Evolutionary conservation across 495 filamentous ascomycete species (phyloP).

Genomic region (Articulospora tetracladia): DNA sequence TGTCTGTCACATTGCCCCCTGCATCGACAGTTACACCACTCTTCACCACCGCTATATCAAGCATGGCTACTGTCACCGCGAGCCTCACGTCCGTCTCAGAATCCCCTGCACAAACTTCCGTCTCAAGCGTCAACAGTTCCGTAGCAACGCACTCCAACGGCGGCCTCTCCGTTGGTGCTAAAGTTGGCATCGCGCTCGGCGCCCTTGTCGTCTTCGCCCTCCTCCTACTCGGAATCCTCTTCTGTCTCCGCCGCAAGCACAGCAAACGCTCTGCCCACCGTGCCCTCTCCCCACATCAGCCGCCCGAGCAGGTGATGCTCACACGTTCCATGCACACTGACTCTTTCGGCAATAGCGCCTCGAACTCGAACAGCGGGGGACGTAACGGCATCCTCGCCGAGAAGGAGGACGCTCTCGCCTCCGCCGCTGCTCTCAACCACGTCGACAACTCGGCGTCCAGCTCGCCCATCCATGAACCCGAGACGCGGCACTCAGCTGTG

Average conservation of each 20-base stretch:
- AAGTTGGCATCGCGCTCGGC: slow-evolving; percentile 20
- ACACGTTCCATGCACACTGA: slow-evolving; percentile 9
- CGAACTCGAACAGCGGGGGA: background rate
- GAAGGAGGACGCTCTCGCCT: slow-evolving; percentile 9
- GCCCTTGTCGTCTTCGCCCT: slow-evolving; percentile 6
- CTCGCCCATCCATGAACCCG: background rate
- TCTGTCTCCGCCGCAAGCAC: slow-evolving; percentile 21
- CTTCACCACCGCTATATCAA: too few species aligned
- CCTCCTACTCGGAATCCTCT: slow-evolving; percentile 8
- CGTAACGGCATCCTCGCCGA: slow-evolving; percentile 6
- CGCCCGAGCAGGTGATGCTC: slow-evolving; percentile 16
- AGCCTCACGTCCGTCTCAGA: too few species aligned
- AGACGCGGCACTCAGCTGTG: background rate
- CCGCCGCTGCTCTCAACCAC: background rate
- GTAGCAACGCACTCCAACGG: background rate
- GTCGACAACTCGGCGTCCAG: background rate
- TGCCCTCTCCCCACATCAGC: background rate
- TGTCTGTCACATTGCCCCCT: too few species aligned
- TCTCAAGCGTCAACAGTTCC: background rate
- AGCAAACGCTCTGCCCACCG: background rate
- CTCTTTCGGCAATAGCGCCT: slow-evolving; percentile 5
- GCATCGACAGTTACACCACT: too few species aligned
- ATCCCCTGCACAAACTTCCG: too few species aligned
- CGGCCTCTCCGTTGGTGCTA: slow-evolving; percentile 18
- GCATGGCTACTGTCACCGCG: too few species aligned